Conservation (phyloP, 352 stramenopile genomes). For the Phytophthora pistaciae region DNA sequence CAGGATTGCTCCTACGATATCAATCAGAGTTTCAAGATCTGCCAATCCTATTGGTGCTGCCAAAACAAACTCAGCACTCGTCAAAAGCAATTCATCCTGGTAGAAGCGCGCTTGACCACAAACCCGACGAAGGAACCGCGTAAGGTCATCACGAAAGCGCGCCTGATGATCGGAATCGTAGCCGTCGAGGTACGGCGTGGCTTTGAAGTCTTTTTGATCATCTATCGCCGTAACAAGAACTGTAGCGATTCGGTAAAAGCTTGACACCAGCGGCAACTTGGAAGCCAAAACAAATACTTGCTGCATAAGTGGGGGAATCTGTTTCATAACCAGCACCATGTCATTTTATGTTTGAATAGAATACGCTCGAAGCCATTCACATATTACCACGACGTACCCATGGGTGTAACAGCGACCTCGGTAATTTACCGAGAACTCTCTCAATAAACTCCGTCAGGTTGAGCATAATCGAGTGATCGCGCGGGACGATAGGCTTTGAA, state of each 20-base stretch:
- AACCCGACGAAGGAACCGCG: constrained; percentile 52
- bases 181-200: background rate
- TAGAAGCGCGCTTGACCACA: constrained; percentile 72
- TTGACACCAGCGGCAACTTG: constrained; percentile 59
- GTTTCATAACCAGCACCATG: background rate
- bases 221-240: constrained; percentile 45
- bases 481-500: constrained; percentile 62
- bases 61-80: constrained; percentile 68
- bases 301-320: constrained; percentile 51
- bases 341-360: constrained; percentile 5
- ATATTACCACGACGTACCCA: constrained; percentile 55
- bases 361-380: background rate
- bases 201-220: constrained; percentile 37
- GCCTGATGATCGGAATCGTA: background rate
- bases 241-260: constrained; percentile 68
- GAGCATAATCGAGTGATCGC: constrained; percentile 85
- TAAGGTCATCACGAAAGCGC: constrained; percentile 39
- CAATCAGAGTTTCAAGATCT: constrained; percentile 33
- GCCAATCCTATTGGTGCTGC: constrained; percentile 55
- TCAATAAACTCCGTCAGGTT: constrained; percentile 85
- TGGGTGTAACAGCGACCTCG: constrained; percentile 29
- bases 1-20: constrained; percentile 58
- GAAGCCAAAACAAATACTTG: constrained; percentile 38
- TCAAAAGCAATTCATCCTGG: constrained; percentile 80
- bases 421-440: constrained; percentile 50